Percentiles rank a stretch among this genome's conserved stretches.
phyloP scores from a whole-genome alignment of 345 rosid genomes.

The Dimocarpus longan region DNA sequence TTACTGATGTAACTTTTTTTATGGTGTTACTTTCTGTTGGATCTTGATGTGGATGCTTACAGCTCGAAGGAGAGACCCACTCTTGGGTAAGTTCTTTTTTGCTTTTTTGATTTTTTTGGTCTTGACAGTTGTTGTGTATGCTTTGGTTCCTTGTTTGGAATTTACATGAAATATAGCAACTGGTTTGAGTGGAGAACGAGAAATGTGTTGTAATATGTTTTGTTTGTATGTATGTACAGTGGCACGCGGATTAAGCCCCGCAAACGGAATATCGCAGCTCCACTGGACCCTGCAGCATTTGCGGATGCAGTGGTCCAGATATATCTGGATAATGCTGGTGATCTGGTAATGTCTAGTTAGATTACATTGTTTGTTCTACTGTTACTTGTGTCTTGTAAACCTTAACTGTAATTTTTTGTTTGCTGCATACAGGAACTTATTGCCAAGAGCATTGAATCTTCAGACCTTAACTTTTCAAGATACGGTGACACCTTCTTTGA shows the following conservation, averaged over 20 bases:
- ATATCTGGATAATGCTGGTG: constrained; percentile 95
- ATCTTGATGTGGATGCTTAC: constrained; percentile 20
- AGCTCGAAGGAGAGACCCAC: constrained; percentile 98
- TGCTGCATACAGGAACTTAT: constrained; percentile 66
- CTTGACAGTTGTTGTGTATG: neutral
- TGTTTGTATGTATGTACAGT: constrained; percentile 38
- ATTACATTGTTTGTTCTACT: neutral
- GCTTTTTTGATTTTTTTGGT: neutral
- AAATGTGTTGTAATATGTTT: neutral
- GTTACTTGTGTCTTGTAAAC: neutral
- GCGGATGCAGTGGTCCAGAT: constrained; percentile 98
- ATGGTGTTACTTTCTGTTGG: neutral
- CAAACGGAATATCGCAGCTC: constrained; percentile 98
- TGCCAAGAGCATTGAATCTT: constrained; percentile 85
- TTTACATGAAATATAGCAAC: neutral
- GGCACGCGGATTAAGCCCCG: constrained; percentile 99
- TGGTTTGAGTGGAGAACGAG: neutral
- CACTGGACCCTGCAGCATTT: constrained; percentile 97
- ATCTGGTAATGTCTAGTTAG: constrained; percentile 61
- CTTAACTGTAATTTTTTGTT: neutral
- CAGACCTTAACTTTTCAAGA: constrained; percentile 90
- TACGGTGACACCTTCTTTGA: constrained; percentile 90
- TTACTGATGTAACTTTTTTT: constrained; percentile 12
- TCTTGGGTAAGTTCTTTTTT: constrained; percentile 61
- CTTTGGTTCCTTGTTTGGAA: neutral